Base-by-base conservation (phyloP, 2,329 filamentous ascomycete genomes). In the Chaetomium strumarium region DNA sequence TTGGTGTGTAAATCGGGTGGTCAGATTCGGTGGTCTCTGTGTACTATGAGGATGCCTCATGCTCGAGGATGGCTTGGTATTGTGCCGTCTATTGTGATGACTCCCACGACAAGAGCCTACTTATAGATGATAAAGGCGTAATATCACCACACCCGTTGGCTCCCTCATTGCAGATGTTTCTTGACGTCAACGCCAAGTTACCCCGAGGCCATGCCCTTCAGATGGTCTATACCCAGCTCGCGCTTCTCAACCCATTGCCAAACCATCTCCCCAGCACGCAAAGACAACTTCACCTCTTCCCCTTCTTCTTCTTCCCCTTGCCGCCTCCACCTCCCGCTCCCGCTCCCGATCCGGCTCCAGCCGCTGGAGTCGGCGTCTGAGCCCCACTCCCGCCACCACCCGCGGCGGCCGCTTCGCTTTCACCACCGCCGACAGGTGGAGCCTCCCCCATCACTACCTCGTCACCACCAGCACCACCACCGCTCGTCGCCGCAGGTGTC, bases 291-390 rank as follows among this genome's bases (percentile, higher is more conserved):
- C 72, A 87, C 75, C 82, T 80, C 75, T 84, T 85, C 42, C 82
- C 82, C 71, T 85, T 85, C 71, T 84, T 86, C 72, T 86, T 86
- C 73, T 85, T 87, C 69, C 82, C 84, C 66, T 75, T 75, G 39
- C 73, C 68, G 34, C 74, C 71, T 40, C 73, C 68, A 34, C 74
- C 71, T 12, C 73, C 73, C 40, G 71, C 68, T 49, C 67, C 69
- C 50, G 66, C 68, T 62, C 50, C 60, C 53, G 17, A 54, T 60
- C 73, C 71, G 12, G 72, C 73, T 38, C 38, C 31, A 12, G 55
- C 64, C 20, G 61, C 24, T 24, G 24, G 24, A 24, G 24, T 63
- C 41, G 66, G 67, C 5, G 63, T 66, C 38, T 68, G 65, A 48
- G 68, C 70, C 49, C 65, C 66, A 33, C 61, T 60, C 57, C 67